These are phyloP conservation scores for Termitomyces sp. DNA, from an alignment of 768 basidiomycete species.

Conservation along the genomic window DNA sequence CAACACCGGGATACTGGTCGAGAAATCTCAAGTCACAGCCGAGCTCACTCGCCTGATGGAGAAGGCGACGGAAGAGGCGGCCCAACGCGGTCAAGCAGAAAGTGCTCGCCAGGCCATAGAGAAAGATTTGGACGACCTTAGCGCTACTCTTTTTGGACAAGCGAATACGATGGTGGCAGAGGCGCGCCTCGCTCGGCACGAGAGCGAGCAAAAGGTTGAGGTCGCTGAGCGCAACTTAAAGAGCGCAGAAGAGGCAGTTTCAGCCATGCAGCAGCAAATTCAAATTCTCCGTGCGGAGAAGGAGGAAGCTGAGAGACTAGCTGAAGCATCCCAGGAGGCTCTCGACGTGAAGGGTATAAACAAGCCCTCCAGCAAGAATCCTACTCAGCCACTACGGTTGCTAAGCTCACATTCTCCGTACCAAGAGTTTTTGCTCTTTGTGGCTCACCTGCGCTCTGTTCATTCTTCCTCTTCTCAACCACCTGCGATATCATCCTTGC, in stretches of 20 bases:
- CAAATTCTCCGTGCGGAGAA: conserved; percentile 67
- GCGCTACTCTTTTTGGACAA: conserved; percentile 83
- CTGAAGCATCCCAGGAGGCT: conserved; percentile 39
- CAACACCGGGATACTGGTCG: conserved; percentile 88
- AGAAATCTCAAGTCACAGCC: conserved; percentile 81
- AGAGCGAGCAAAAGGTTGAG: conserved; percentile 69
- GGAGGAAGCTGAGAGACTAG: conserved; percentile 51
- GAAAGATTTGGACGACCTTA: conserved; percentile 91
- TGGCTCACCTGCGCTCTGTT: conserved; percentile 68
- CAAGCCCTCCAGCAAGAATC: conserved; percentile 23
- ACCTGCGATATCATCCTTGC: conserved; percentile 68
- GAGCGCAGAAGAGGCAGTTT: conserved; percentile 83
- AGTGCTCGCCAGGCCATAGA: conserved; percentile 79
- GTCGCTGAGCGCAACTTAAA: conserved; percentile 73
- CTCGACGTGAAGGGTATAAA: conserved; percentile 71
- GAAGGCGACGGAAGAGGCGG: conserved; percentile 91
- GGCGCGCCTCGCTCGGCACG: conserved; percentile 61
- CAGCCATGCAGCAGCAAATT: conserved; percentile 80
- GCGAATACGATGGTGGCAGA: conserved; percentile 99
- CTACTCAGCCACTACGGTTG: conserved; percentile 35
- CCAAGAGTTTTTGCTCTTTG: conserved; percentile 72
- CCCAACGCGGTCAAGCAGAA: conserved; percentile 87
- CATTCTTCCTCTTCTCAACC: conserved; percentile 55
- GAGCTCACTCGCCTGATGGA: conserved; percentile 95
- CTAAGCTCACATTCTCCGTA: conserved; percentile 71